Conservation (phyloP, 1,139 yeast species). For the Yamadazyma jaroonii region DNA sequence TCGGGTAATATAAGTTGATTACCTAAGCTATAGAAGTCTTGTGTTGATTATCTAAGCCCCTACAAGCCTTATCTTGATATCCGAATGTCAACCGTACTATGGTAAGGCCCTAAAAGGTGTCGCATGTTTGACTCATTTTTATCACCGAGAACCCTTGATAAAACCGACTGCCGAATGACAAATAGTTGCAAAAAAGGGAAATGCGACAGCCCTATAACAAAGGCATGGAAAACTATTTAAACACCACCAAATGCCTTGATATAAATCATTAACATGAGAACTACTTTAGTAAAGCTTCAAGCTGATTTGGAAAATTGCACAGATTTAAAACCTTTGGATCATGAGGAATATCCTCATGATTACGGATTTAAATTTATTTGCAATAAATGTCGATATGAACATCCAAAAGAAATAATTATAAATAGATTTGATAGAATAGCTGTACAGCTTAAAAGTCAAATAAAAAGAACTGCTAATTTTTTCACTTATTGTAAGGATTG, state of each 20-base stretch:
- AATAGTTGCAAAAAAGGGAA: not conserved
- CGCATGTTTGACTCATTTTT: not conserved
- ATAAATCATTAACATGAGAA: conserved; percentile 12
- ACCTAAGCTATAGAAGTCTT: no score
- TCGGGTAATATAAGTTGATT: no score
- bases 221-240: not conserved
- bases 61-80: no score
- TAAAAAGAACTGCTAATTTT: conserved; percentile 75
- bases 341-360: conserved; percentile 60
- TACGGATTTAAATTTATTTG: conserved; percentile 71
- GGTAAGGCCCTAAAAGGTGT: not conserved
- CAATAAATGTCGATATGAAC: conserved; percentile 73
- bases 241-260: not conserved
- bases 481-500: conserved; percentile 71
- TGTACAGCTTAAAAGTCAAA: conserved; percentile 43
- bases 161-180: conserved; percentile 1
- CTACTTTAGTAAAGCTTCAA: conserved; percentile 36
- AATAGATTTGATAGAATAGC: conserved; percentile 56
- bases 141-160: not conserved
- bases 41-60: no score
- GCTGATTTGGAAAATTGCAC: conserved; percentile 66
- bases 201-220: not conserved
- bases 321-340: conserved; percentile 58
- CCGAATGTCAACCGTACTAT: not conserved
- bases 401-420: conserved; percentile 67